Evolutionary conservation across 768 basidiomycete genomes (phyloP), one percentile per base, ranked within the genome.

Genomic region (Fistulinella prunicolor): DNA sequence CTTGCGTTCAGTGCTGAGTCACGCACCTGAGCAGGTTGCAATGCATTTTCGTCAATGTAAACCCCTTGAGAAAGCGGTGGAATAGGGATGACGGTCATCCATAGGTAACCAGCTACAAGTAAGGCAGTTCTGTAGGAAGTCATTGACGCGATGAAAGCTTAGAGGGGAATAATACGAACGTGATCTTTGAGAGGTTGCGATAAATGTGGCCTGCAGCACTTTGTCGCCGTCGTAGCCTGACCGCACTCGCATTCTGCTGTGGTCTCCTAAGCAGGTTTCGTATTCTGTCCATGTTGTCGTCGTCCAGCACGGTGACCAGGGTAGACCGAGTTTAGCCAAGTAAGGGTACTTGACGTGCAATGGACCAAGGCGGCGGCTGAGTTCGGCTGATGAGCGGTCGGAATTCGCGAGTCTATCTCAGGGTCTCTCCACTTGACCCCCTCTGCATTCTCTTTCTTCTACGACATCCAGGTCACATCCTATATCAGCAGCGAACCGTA

Each of bases 31-130:
- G 80, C 85, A 9, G 96, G 94, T 60, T 94, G 91, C 17, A 99
- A 69, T 1, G 96, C 95, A 65, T 98, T 96, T 71, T 99, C 96
- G 64, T 95, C 93, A 42, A 95, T 86, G 63, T 92, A 95, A 9
- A 83, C 89, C 9, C 71, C 65, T 53, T 81, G 76, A 16, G 82
- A 83, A 5, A 94, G 73, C 1, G 70, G 70, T 6, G 81, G 72
- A 12, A 77, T 74, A 4, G 94, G 94, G 44, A 96, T 73, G 6
- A 79, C 69, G n/a, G 85, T 54, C 68, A 96, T 78, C 92, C 94
- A 98, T n/a, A 80, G 41, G 64, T 90, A 83, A 12, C 93, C 93
- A 5, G 71, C 69, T 21, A 74, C 44, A 44, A 91, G 76, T 21
- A 96, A 68, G 5, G 70, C 37, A 3, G 77, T 53, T 64, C 90